A percentile compares a stretch with the other conserved stretches of the same genome.
These are phyloP conservation scores for Incumbomyces lentus DNA, from an alignment of 2,329 filamentous ascomycete species.

Conservation along the genomic window DNA sequence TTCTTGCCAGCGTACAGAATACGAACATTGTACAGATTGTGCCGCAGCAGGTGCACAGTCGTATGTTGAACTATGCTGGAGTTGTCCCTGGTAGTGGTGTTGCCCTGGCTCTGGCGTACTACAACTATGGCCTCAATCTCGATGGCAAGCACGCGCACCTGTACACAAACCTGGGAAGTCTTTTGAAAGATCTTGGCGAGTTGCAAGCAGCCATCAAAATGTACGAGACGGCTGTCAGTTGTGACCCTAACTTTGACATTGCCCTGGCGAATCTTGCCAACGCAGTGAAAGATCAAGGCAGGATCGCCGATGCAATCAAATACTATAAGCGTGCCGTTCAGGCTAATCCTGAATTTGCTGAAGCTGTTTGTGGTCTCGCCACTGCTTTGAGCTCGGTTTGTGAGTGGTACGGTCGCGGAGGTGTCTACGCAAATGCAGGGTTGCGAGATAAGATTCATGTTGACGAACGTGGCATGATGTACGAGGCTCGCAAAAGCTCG, in stretches of 20 bases:
- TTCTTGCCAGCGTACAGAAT: constrained; percentile 90
- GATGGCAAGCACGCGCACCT: constrained; percentile 88
- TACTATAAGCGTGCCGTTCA: constrained; percentile 86
- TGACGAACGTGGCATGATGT: constrained; percentile 68
- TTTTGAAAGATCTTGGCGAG: constrained; percentile 93
- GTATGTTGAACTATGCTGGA: constrained; percentile 45
- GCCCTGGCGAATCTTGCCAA: constrained; percentile 93
- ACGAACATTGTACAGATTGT: constrained; percentile 21
- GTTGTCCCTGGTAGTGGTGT: constrained; percentile 78
- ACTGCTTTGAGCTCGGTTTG: constrained; percentile 96
- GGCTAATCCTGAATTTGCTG: constrained; percentile 90
- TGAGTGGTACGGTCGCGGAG: constrained; percentile 83
- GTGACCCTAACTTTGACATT: constrained; percentile 92
- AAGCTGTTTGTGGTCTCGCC: constrained; percentile 89
- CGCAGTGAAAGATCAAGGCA: constrained; percentile 91
- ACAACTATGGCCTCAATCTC: constrained; percentile 82
- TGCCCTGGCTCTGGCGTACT: constrained; percentile 80
- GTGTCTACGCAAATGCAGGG: constrained; percentile 63
- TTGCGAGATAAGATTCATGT: constrained; percentile 88
- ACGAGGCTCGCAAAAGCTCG: constrained; percentile 57
- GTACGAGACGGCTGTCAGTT: constrained; percentile 90
- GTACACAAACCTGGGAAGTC: constrained; percentile 89
- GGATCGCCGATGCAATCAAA: constrained; percentile 78
- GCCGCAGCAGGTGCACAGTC: constrained; percentile 2
- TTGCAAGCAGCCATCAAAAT: constrained; percentile 85